phyloP scores from a whole-genome alignment of 2,329 filamentous ascomycete species.

The Trichoderma atrobrunneum region DNA sequence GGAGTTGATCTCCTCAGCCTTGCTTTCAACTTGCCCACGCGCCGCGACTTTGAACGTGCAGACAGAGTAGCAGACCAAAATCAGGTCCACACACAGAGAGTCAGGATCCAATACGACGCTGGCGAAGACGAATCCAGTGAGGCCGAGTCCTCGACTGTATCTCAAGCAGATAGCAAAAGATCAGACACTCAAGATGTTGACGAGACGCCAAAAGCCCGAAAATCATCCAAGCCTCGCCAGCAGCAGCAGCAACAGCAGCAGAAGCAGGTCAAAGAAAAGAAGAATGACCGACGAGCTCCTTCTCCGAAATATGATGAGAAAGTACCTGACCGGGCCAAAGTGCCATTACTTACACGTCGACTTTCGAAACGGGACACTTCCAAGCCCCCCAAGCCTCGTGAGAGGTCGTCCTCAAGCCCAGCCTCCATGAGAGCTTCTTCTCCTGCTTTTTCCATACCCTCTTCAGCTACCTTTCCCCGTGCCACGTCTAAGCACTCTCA shows the following conservation, averaged over 20 bases:
- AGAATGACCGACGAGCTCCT: neutral
- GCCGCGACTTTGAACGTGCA: slow-evolving; percentile 19
- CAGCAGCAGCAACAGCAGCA: neutral
- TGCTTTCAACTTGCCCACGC: slow-evolving; percentile 24
- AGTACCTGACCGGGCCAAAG: neutral
- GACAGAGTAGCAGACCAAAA: neutral
- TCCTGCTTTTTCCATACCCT: slow-evolving; percentile 8
- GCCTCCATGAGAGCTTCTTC: neutral
- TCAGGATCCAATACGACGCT: slow-evolving; percentile 14
- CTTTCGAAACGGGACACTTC: neutral
- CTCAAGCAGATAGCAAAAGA: neutral
- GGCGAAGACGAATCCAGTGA: slow-evolving; percentile 17
- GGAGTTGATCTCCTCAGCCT: slow-evolving; percentile 23
- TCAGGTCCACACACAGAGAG: neutral
- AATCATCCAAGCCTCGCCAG: neutral
- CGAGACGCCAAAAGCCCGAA: slow-evolving; percentile 2
- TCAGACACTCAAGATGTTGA: neutral
- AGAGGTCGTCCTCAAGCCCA: slow-evolving; percentile 6
- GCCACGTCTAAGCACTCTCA: neutral
- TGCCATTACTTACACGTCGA: neutral
- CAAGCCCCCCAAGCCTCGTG: neutral
- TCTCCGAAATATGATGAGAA: neutral
- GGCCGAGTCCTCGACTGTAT: neutral
- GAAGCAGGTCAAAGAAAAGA: neutral
- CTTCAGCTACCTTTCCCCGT: slow-evolving; percentile 17